Evolutionary conservation across 306 rosid species (phyloP), one percentile per base, ranked within the genome.

Genomic region (Carpinus viminea): DNA sequence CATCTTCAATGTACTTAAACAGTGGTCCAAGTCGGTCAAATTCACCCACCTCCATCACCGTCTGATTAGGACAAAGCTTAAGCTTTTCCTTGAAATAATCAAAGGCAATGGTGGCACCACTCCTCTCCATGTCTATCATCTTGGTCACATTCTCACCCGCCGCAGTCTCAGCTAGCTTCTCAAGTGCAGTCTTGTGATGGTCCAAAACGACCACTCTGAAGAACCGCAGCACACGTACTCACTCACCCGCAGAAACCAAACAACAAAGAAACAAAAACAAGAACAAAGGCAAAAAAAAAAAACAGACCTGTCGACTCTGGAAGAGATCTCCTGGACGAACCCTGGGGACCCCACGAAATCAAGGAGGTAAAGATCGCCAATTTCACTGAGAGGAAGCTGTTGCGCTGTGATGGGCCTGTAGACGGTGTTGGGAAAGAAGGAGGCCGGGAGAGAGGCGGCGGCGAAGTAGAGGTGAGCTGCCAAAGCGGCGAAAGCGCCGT

Each of bases 51-150:
- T 16, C 71, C 51, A 18, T 3, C 1, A 9, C 36, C 74, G 0
- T 24, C 13, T 66, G 26, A 10, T 18, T 36, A 2, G 5, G 11
- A 38, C 15, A 12, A 62, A 18, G 5, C 48, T 41, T 3, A 28
- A 88, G 88, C 83, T 82, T 90, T 28, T 79, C 81, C 85, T 76
- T 87, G 82, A 95, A 95, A 80, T 91, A 95, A 83, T 92, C 98
- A 71, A 88, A 95, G 48, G 98, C 98, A 82, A 95, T 87, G 18
- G 98, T 92, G 41, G 98, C 98, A 1, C 98, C 98, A 73, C 98
- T 91, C 81, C 96, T 86, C 54, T 85, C 76, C 83, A 92, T 86
- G 76, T 91, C 98, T 80, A 95, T 68, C 65, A 90, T 79, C 59
- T 84, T 85, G 21, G 21, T 65, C 71, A 90, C 90, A 56, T 92